These are phyloP conservation scores for Dendrobium catenatum DNA, from an alignment of 106 monocot genomes.

Conservation along the genomic window DNA sequence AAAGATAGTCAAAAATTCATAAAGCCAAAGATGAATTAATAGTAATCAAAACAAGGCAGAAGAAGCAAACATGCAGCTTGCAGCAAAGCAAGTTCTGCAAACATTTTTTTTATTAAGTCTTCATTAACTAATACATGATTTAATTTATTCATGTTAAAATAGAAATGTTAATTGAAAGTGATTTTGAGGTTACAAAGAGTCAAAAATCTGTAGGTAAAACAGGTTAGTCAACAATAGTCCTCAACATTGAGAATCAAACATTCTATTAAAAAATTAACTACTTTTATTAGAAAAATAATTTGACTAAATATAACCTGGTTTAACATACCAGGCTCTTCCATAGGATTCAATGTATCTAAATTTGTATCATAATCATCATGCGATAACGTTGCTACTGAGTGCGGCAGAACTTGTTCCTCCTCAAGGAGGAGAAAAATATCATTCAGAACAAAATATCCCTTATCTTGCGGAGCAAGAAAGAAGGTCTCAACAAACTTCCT, in stretches of 20 bases:
- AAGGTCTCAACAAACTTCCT: slow-evolving; percentile 64
- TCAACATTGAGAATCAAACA: background rate
- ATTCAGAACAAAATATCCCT: slow-evolving; percentile 65
- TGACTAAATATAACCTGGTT: background rate
- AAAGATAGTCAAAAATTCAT: background rate
- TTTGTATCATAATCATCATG: slow-evolving; percentile 27
- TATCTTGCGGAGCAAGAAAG: slow-evolving; percentile 77
- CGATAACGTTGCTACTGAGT: slow-evolving; percentile 1
- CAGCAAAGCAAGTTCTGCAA: background rate
- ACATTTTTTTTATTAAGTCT: background rate
- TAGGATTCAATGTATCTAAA: slow-evolving; percentile 12
- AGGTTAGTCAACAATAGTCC: background rate
- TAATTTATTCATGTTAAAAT: background rate
- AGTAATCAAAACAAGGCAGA: background rate
- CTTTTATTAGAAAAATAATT: background rate
- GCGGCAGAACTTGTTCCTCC: slow-evolving; percentile 29
- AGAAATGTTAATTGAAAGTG: background rate
- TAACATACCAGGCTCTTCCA: slow-evolving; percentile 35
- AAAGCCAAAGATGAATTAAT: background rate
- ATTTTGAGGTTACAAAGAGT: background rate
- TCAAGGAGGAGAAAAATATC: slow-evolving; percentile 61
- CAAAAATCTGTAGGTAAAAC: background rate
- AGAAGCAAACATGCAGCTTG: background rate
- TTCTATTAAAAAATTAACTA: background rate
- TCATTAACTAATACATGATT: background rate